phyloP scores from a whole-genome alignment of 2,329 filamentous ascomycete species.

The Sclerotinia minor region DNA sequence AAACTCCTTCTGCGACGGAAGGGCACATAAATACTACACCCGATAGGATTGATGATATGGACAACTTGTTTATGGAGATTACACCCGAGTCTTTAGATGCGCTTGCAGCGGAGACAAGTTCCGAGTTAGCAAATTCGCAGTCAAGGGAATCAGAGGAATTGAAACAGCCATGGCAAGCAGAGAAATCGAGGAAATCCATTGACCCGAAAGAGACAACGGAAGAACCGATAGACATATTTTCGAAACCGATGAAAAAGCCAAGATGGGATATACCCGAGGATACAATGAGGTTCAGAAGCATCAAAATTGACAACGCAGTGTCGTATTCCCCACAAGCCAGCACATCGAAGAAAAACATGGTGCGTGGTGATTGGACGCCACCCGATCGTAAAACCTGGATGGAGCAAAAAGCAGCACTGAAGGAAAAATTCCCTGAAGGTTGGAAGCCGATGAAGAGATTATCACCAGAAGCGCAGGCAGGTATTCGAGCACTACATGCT shows the following conservation, averaged over 20 bases:
- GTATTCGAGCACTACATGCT: slow-evolving; percentile 78
- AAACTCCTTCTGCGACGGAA: not conserved
- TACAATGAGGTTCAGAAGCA: slow-evolving; percentile 13
- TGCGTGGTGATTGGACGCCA: slow-evolving; percentile 28
- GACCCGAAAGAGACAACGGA: not conserved
- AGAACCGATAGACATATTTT: slow-evolving; percentile 11
- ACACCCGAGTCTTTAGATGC: slow-evolving; percentile 44
- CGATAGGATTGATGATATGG: slow-evolving; percentile 3
- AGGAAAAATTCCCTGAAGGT: slow-evolving; percentile 74
- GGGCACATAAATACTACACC: not conserved
- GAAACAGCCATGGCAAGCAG: not conserved
- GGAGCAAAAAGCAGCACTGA: slow-evolving; percentile 71
- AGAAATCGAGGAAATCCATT: not conserved
- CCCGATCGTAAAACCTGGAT: slow-evolving; percentile 61
- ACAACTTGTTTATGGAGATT: slow-evolving; percentile 40
- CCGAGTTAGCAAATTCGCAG: slow-evolving; percentile 7
- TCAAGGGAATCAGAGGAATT: not conserved
- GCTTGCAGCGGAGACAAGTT: slow-evolving; percentile 32
- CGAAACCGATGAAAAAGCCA: slow-evolving; percentile 1
- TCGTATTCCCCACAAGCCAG: slow-evolving; percentile 19
- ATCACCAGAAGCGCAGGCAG: slow-evolving; percentile 88
- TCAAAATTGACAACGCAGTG: slow-evolving; percentile 24
- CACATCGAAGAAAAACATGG: slow-evolving; percentile 16
- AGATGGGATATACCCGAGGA: slow-evolving; percentile 18
- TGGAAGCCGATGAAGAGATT: slow-evolving; percentile 85